Evolutionary conservation across 257 asterid species (phyloP).

Genomic region (Nicotiana noctiflora): DNA sequence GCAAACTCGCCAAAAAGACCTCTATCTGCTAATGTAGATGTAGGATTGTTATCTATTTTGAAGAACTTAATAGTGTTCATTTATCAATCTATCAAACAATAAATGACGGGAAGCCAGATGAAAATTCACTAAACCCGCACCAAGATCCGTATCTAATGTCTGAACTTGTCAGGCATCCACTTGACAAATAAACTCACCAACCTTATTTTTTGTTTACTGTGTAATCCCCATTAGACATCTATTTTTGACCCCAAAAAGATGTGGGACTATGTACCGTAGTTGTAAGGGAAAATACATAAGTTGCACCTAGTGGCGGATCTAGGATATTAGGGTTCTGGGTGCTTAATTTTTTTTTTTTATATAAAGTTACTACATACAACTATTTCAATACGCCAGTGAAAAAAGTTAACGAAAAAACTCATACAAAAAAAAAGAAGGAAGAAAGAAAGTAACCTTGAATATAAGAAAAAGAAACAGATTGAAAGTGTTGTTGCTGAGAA

Average conservation of each 20-base stretch:
- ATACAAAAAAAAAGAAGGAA: too few species aligned
- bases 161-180: background rate
- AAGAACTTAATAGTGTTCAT: background rate
- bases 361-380: too few species aligned
- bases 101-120: background rate
- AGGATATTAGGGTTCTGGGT: too few species aligned
- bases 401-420: too few species aligned
- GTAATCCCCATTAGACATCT: background rate
- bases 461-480: too few species aligned
- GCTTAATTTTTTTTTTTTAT: too few species aligned
- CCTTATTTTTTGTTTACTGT: background rate
- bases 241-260: background rate
- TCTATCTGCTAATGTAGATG: background rate
- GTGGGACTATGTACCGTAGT: background rate
- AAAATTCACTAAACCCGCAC: background rate
- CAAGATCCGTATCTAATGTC: background rate
- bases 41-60: background rate
- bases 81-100: background rate
- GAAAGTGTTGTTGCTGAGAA: too few species aligned
- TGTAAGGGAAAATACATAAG: too few species aligned
- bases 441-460: too few species aligned
- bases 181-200: background rate
- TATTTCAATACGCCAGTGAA: too few species aligned
- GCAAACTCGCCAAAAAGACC: background rate
- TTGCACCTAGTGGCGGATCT: too few species aligned